These are phyloP conservation scores for Scortechinia acanthostroma DNA, from an alignment of 2,329 filamentous ascomycete genomes.

Conservation along the genomic window DNA sequence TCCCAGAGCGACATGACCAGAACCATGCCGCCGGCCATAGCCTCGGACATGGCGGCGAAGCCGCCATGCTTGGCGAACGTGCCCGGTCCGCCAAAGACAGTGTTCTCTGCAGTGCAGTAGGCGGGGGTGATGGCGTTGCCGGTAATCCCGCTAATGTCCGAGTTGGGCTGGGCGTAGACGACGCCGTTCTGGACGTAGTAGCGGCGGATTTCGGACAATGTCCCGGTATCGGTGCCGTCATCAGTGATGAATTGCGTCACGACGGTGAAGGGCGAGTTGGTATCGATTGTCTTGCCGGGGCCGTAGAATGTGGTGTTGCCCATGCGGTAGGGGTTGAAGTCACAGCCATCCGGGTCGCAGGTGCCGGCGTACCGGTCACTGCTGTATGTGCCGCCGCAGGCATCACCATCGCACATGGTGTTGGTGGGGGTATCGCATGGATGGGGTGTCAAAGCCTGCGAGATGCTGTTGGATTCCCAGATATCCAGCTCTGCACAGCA, in stretches of 20 bases:
- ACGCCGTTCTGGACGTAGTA: constrained; percentile 39
- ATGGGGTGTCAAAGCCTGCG: constrained; percentile 37
- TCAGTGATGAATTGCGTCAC: constrained; percentile 41
- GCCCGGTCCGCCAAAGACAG: not conserved
- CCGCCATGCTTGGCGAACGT: not conserved
- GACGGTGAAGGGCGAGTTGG: constrained; percentile 32
- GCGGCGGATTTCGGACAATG: constrained; percentile 33
- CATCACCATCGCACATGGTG: constrained; percentile 31
- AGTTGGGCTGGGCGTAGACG: constrained; percentile 32
- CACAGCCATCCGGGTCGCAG: constrained; percentile 34
- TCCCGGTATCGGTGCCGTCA: constrained; percentile 27
- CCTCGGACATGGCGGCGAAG: constrained; percentile 13
- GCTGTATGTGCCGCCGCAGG: constrained; percentile 39
- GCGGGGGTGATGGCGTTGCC: not conserved
- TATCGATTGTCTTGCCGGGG: constrained; percentile 23
- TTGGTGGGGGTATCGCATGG: constrained; percentile 33
- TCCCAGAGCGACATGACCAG: constrained; percentile 49
- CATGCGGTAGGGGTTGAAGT: constrained; percentile 38
- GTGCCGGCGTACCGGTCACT: constrained; percentile 42
- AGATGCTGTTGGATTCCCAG: constrained; percentile 40
- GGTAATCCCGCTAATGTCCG: constrained; percentile 7
- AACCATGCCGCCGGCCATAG: constrained; percentile 31
- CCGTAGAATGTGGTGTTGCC: constrained; percentile 16
- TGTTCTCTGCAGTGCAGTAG: not conserved
- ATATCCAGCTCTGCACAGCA: constrained; percentile 65